Evolutionary conservation across 768 basidiomycete genomes (phyloP), one percentile per base, ranked within the genome.

Genomic region (Termitomyces sp.): DNA sequence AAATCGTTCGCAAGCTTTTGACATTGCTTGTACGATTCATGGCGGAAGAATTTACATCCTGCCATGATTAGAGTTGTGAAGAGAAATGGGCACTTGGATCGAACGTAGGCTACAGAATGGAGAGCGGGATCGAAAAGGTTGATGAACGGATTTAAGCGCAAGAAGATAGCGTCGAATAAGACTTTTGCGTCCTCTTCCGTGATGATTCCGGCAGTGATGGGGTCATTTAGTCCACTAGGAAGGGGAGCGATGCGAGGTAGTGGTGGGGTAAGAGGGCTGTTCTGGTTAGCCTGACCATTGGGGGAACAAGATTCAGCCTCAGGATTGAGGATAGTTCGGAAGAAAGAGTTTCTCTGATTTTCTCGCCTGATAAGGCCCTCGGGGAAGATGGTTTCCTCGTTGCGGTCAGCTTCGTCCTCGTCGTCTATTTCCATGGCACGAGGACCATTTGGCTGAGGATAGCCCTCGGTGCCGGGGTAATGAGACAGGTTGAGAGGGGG

Each of bases 101-200:
- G 90, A 65, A 94, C 85, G 69, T 93, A 94, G 36, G 76, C 66
- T 51, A 87, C 79, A 0, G 93, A 86, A 69, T 96, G 94, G 36
- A 95, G 74, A n/a, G 82, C 75, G 37, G 92, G 90, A 73, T 94
- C 93, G 68, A 95, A 92, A 33, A 94, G 77, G 68, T 89, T 90
- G 72, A 94, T 85, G 70, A 94, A 92, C 13, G 92, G 90, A 69
- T 94, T 94, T 53, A 94, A 80, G 58, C 91, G 88, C 55, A 90
- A 68, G 73, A 89, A 92, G 68, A 94, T 80, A 60, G 83, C 74
- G 69, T 92, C 90, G 61, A 93, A 92, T 46, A 92, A 75, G 49
- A 83, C 77, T 64, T 81, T 80, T 46, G 88, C 90, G 57, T 88
- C 84, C 39, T 78, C 77, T 64, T 90, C 88, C 53, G 79, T 78